Evolutionary conservation across 2,329 filamentous ascomycete genomes (phyloP), one percentile per base, ranked within the genome.

Genomic region (Geosmithia putterillii): DNA sequence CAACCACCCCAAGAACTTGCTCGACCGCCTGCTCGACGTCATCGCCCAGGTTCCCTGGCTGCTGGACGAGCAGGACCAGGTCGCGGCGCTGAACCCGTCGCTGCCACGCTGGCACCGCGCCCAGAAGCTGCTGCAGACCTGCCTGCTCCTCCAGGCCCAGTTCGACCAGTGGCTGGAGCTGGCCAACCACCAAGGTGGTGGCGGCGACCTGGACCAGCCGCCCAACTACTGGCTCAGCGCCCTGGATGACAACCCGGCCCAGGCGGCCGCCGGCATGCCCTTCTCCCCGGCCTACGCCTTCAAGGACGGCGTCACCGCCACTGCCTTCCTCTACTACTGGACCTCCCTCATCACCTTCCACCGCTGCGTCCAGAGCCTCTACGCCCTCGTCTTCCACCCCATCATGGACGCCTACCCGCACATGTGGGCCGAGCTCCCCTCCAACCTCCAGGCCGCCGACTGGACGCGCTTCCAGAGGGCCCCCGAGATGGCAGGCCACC

Each of bases 301-400:
- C 52, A 59, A 57, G 22, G 64, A 70, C 49, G 52, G 61, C 17
- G 50, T 60, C 12, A 62, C 67, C 1, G 68, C 72, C 1, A 48
- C 74, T 25, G 62, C 63, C 39, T 67, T 76, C 47, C 54, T 74
- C 12, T 70, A 72, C 51, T 76, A 74, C 54, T 77, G 73, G 73
- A 64, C 70, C 47, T 55, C 65, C 1, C 65, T 72, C 39, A 59
- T 76, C 22, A 49, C 68, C 12, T 64, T 78, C 40, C 66, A 70
- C 47, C 67, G 64, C 9, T 70, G 65, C 49, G 63, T 76, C 36
- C 64, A 66, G 45, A 51, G 52, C 15, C 55, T 78, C 15, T 62
- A 74, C 45, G 57, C 60, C 21, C 54, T 58, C 45, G 61, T 72
- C 38, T 65, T 64, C 46, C 60, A 71, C 45, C 62, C 67, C 0